Base-by-base conservation (phyloP, 1,139 yeast species). In the Protomyces inundatus region DNA sequence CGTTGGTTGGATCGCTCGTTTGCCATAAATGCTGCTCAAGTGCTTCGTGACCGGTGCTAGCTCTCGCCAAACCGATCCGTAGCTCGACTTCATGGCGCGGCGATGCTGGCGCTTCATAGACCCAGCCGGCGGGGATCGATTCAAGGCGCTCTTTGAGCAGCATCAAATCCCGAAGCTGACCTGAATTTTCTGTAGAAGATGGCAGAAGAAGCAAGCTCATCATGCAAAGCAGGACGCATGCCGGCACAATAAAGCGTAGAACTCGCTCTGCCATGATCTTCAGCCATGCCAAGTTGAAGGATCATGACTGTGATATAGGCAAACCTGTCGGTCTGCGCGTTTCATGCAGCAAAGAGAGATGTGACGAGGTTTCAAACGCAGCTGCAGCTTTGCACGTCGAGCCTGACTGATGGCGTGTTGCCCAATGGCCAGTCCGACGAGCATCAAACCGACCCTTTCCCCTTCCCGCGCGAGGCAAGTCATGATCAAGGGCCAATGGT, bases 41-140 rank as follows among this genome's bases (percentile, higher is more conserved):
- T n/a, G 14, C 32, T 34, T 48, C 50, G 37, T 35, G 37, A 32
- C 46, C 46, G n/a, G 50, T 50, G 3, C 10, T 30, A 9, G 48
- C 30, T 37, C 48, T 45, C 3, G 46, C 10, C 55, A 57, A 39
- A 6, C 55, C 61, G n/a, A 57, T 39, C 5, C 54, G 37, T 36
- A 50, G 23, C 39, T 52, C 55, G 16, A 52, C 7, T 40, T 34
- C 16, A 14, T 33, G 40, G 32, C 34, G 40, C 30, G 36, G 36
- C 9, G 35, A 12, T 2, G 37, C 35, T 30, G 53, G 53, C 5
- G 53, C 37, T 23, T 50, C 35, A 14, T 12, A 50, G 12, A 9
- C 9, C 37, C 37, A 50, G 53, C 37, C 53, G 6, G 37, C 35
- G 9, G 37, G 53, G n/a, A 50, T n/a, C 4, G 30, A 6, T 12